Conservation (phyloP, 345 rosid genomes). For the Arabis alpina region DNA sequence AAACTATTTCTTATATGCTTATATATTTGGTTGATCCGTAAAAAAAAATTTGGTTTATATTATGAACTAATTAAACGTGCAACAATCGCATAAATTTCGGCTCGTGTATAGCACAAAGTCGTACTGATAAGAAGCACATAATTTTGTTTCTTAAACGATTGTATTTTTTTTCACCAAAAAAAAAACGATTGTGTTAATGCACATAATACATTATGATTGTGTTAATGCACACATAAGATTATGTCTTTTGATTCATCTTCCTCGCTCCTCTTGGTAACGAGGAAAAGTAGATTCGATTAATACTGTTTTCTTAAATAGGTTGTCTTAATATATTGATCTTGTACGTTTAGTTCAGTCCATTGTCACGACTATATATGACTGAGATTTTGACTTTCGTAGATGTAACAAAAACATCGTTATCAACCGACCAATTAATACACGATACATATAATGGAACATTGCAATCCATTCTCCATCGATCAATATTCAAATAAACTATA, state of each 20-base stretch:
- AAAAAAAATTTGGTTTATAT: too few species aligned
- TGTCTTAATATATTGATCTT: not conserved
- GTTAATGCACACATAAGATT: too few species aligned
- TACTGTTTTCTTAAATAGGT: not conserved
- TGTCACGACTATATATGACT: slow-evolving; percentile 1
- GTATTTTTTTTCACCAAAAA: too few species aligned
- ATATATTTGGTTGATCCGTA: too few species aligned
- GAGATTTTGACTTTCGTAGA: slow-evolving; percentile 10
- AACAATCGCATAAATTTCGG: not conserved
- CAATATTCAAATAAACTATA: not conserved
- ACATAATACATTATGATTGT: too few species aligned
- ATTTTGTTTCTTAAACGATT: not conserved
- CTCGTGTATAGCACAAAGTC: not conserved
- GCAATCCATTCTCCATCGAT: not conserved
- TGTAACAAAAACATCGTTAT: slow-evolving; percentile 9
- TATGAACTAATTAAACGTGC: too few species aligned
- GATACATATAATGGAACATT: not conserved
- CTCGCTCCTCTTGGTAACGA: not conserved
- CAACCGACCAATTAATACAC: slow-evolving; percentile 16
- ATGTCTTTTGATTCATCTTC: too few species aligned
- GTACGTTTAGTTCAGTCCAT: not conserved
- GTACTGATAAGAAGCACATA: not conserved
- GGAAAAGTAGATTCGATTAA: not conserved
- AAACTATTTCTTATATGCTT: too few species aligned
- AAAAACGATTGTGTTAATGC: too few species aligned